Conservation (phyloP, 306 rosid species). For the Parietaria judaica region DNA sequence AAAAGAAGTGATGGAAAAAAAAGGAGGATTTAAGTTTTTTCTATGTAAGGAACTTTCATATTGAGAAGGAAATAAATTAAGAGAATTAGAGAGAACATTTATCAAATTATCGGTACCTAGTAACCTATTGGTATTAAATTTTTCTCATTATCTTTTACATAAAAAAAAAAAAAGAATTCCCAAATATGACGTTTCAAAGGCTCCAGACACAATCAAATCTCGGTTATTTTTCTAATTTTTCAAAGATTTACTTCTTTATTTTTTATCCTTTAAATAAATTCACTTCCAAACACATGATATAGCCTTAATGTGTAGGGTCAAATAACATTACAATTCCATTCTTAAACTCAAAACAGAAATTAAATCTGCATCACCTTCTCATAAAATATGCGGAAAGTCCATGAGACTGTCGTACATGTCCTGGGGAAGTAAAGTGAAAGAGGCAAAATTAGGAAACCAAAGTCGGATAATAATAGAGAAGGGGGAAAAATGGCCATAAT, state of each 20-base stretch:
- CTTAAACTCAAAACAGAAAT: neutral
- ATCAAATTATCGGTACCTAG: too few species aligned
- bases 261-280: too few species aligned
- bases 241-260: too few species aligned
- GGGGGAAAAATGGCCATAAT: neutral
- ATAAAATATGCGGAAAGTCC: constrained; percentile 82
- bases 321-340: neutral
- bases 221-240: too few species aligned
- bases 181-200: too few species aligned
- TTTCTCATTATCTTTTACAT: neutral
- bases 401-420: constrained; percentile 88
- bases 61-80: too few species aligned
- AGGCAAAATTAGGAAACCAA: constrained; percentile 15
- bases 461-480: neutral
- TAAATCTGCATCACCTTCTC: constrained; percentile 54
- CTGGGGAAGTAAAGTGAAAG: constrained; percentile 32
- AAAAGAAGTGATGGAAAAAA: too few species aligned
- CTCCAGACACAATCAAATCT: too few species aligned
- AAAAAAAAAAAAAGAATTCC: neutral
- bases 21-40: too few species aligned
- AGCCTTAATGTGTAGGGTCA: neutral
- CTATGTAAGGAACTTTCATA: too few species aligned
- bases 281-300: too few species aligned
- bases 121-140: too few species aligned
- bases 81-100: neutral